Evolutionary conservation across 495 filamentous ascomycete species (phyloP), one percentile per base, ranked within the genome.

Genomic region (Evansstolkia leycettana): DNA sequence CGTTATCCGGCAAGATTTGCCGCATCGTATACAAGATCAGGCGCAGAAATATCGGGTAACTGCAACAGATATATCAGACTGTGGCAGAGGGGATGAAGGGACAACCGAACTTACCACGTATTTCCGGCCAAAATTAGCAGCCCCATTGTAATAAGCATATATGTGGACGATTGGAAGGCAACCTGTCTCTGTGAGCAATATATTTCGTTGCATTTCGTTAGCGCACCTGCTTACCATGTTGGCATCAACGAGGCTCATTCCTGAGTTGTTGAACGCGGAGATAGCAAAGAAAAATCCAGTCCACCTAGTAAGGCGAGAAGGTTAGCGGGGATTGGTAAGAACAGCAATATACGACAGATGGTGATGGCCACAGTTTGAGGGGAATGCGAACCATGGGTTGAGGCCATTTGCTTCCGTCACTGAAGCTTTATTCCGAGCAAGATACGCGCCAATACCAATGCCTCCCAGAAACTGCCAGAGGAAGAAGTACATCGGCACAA

Each of bases 261-360:
- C 86, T 14, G 72, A 80, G 49, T 92, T 94, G 44, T 82, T 87
- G 55, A 94, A 94, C 2, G 83, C 86, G 33, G 78, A 84, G 1
- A 62, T 51, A 11, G 60, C 62, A 38, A 66, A 64, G 29, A 66
- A 68, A 2, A 57, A 51, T 9, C 62, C 62, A 1, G 58, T 62
- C 57, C 57, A 67, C n/a, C n/a, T n/a, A n/a, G 39, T 71, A 83
- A 10, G 82, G 73, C 38, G 76, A 72, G 28, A 84, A 65, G n/a
- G n/a, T n/a, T n/a, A n/a, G n/a, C n/a, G n/a, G n/a, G n/a, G n/a
- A n/a, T n/a, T n/a, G n/a, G n/a, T n/a, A n/a, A n/a, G n/a, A n/a
- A n/a, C n/a, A n/a, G n/a, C n/a, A n/a, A n/a, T n/a, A n/a, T n/a
- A n/a, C n/a, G n/a, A n/a, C n/a, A n/a, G n/a, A n/a, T n/a, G n/a